These are phyloP conservation scores for Groenewaldozyma salmanticensis DNA, from an alignment of 805 yeast genomes.

Conservation along the genomic window DNA sequence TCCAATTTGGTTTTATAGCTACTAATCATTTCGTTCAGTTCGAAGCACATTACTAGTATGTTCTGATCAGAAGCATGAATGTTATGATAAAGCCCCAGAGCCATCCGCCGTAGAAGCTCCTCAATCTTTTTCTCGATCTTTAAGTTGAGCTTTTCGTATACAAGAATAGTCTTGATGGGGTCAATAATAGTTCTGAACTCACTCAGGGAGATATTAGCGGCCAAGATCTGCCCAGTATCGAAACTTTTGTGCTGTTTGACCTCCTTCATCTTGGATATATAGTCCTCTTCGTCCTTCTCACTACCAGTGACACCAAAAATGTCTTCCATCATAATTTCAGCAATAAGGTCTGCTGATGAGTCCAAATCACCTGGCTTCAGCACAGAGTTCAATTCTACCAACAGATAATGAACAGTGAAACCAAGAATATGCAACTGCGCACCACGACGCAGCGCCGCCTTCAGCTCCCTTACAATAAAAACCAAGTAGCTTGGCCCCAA, in stretches of 20 bases:
- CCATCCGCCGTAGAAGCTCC: constrained; percentile 65
- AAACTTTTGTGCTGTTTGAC: constrained; percentile 81
- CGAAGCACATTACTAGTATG: constrained; percentile 62
- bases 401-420: constrained; percentile 68
- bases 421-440: constrained; percentile 91
- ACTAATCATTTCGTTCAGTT: constrained; percentile 44
- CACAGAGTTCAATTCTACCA: constrained; percentile 39
- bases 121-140: constrained; percentile 67
- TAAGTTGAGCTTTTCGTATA: constrained; percentile 53
- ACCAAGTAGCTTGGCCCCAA: constrained; percentile 68
- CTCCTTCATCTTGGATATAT: constrained; percentile 76
- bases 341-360: constrained; percentile 45
- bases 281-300: constrained; percentile 92
- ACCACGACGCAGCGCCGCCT: constrained; percentile 72
- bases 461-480: constrained; percentile 70
- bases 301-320: constrained; percentile 84
- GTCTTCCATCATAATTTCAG: constrained; percentile 80
- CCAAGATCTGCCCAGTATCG: constrained; percentile 74
- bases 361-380: constrained; percentile 68
- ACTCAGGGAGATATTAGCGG: constrained; percentile 51
- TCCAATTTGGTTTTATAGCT: constrained; percentile 15
- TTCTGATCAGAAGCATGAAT: constrained; percentile 46
- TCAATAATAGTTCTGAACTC: constrained; percentile 47
- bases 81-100: constrained; percentile 73
- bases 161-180: constrained; percentile 56